These are phyloP conservation scores for Eimeria acervulina DNA, from an alignment of 169 alveolate species.

Conservation along the genomic window DNA sequence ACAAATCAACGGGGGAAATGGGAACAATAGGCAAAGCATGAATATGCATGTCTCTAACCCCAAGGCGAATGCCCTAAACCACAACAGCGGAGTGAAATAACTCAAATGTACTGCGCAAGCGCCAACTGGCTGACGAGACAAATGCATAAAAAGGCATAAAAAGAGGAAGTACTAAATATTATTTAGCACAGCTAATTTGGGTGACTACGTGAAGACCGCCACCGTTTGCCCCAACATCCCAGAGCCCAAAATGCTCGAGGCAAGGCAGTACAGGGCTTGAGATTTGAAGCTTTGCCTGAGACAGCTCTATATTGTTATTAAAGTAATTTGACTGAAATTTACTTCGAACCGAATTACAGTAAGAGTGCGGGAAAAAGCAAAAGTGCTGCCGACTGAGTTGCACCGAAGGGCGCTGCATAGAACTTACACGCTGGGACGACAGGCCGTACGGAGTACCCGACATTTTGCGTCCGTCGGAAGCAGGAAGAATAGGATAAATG, in stretches of 20 bases:
- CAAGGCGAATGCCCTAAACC: too few relatives aligned
- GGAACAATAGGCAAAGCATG: background rate
- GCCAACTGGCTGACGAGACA: background rate
- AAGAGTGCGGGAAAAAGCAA: background rate
- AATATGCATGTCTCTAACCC: background rate
- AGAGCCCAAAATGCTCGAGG: too few relatives aligned
- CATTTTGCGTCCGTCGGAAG: background rate
- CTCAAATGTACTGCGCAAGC: background rate
- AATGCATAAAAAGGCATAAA: background rate
- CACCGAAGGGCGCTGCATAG: background rate
- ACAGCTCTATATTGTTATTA: too few relatives aligned
- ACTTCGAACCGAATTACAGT: background rate
- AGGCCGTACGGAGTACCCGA: conserved; percentile 52
- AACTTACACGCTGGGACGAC: conserved; percentile 66
- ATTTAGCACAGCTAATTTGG: background rate
- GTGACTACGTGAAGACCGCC: background rate
- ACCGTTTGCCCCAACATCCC: background rate
- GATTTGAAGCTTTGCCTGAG: background rate
- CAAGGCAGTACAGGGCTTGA: background rate
- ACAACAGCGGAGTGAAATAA: too few relatives aligned
- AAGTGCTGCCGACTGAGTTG: background rate
- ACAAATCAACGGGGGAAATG: background rate
- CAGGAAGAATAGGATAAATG: background rate
- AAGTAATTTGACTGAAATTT: background rate
- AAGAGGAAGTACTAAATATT: background rate